These are phyloP conservation scores for Murraya paniculata DNA, from an alignment of 345 rosid species.

Conservation along the genomic window DNA sequence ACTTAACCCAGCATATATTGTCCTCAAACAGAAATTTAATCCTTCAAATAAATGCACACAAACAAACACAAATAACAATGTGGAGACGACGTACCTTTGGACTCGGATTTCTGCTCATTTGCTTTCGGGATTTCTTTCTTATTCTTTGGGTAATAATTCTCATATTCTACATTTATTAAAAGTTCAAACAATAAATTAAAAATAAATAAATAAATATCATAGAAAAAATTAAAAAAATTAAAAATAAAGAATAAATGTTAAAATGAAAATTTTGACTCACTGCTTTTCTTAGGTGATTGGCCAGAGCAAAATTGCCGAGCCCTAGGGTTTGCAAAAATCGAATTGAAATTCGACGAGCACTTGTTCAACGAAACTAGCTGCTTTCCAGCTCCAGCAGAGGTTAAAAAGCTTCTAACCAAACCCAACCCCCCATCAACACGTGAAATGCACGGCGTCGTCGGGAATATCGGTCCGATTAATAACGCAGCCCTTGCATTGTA, in stretches of 20 bases:
- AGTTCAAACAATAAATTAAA: not conserved
- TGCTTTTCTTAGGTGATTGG: slow-evolving; percentile 34
- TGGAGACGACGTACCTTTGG: slow-evolving; percentile 25
- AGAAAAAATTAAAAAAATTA: not conserved
- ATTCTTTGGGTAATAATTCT: slow-evolving; percentile 40
- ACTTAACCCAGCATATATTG: not conserved
- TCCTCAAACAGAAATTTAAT: not conserved
- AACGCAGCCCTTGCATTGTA: slow-evolving; percentile 15
- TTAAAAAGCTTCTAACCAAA: slow-evolving; percentile 27
- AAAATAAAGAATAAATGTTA: not conserved
- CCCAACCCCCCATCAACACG: slow-evolving; percentile 25
- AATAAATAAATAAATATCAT: not conserved
- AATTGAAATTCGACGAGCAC: slow-evolving; percentile 25
- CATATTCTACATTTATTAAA: slow-evolving; percentile 28
- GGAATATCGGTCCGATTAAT: slow-evolving; percentile 1
- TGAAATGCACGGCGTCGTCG: slow-evolving; percentile 10
- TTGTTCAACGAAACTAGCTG: slow-evolving; percentile 19
- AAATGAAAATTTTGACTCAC: slow-evolving; percentile 21
- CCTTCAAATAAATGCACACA: not conserved
- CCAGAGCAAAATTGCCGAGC: slow-evolving; percentile 31
- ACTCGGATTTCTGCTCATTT: slow-evolving; percentile 25
- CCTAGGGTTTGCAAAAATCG: slow-evolving; percentile 32
- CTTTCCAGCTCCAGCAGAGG: slow-evolving; percentile 31
- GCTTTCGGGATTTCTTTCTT: slow-evolving; percentile 39
- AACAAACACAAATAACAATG: not conserved